Conservation (phyloP, 2,329 filamentous ascomycete genomes). For the Tolypocladium pustulatum region DNA sequence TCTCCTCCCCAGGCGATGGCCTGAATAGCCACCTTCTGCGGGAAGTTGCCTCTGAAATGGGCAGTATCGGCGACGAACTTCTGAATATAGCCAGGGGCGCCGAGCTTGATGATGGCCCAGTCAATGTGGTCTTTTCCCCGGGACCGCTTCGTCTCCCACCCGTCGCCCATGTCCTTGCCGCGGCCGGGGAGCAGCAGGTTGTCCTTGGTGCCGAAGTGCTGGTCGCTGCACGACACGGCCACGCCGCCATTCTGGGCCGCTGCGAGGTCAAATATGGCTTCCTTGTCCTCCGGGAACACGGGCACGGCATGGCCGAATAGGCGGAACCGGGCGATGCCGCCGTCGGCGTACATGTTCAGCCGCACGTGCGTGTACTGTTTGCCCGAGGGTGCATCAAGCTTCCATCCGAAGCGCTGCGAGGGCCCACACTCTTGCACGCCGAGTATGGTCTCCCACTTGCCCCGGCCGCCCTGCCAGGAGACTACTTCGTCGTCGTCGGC, state of each 20-base stretch:
- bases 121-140: conserved; percentile 63
- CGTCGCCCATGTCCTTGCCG: conserved; percentile 78
- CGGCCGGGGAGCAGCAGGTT: conserved; percentile 71
- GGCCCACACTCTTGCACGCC: conserved; percentile 62
- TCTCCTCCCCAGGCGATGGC: conserved; percentile 43
- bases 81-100: conserved; percentile 52
- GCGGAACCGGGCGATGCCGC: conserved; percentile 71
- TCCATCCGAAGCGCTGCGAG: conserved; percentile 63
- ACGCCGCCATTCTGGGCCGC: conserved; percentile 71
- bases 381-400: conserved; percentile 43
- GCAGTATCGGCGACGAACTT: conserved; percentile 69
- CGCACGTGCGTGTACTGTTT: conserved; percentile 72
- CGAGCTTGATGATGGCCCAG: conserved; percentile 71
- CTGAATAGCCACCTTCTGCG: conserved; percentile 63
- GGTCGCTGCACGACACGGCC: conserved; percentile 65
- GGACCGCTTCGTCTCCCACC: conserved; percentile 75
- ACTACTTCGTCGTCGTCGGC: conserved; percentile 53
- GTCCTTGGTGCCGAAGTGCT: conserved; percentile 75
- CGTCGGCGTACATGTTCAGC: conserved; percentile 78
- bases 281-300: conserved; percentile 57
- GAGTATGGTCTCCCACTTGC: conserved; percentile 64
- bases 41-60: conserved; percentile 76
- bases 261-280: conserved; percentile 62
- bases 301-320: conserved; percentile 68
- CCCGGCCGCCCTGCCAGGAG: conserved; percentile 46